Evolutionary conservation across 805 yeast species (phyloP).

Genomic region (Huiozyma naganishii): DNA sequence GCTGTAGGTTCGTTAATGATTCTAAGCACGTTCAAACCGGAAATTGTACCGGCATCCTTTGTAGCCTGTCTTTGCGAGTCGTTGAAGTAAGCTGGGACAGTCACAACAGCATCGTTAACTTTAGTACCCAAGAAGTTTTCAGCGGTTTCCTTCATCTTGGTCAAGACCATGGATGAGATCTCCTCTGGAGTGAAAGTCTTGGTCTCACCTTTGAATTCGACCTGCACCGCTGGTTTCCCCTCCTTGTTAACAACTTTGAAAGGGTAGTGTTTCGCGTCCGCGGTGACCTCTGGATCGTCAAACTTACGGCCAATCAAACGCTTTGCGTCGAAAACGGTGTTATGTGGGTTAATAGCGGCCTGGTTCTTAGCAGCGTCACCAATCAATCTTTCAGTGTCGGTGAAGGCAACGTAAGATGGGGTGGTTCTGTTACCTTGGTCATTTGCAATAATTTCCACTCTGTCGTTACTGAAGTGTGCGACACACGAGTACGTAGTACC

Average conservation of each 20-base stretch:
- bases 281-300: constrained; percentile 65
- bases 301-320: constrained; percentile 89
- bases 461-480: constrained; percentile 84
- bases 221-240: constrained; percentile 74
- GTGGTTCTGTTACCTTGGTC: constrained; percentile 99
- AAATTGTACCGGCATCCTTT: constrained; percentile 94
- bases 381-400: constrained; percentile 83
- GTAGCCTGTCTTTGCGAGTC: constrained; percentile 98
- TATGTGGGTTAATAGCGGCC: constrained; percentile 85
- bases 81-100: constrained; percentile 95
- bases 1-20: constrained; percentile 97
- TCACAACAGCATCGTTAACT: constrained; percentile 85
- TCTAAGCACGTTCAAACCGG: constrained; percentile 89
- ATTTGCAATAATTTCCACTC: constrained; percentile 92
- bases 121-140: constrained; percentile 74
- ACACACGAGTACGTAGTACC: constrained; percentile 94
- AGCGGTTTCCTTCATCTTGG: constrained; percentile 86
- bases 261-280: constrained; percentile 78
- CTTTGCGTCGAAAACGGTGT: constrained; percentile 87
- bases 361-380: constrained; percentile 98
- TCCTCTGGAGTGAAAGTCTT: constrained; percentile 90
- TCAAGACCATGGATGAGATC: constrained; percentile 83
- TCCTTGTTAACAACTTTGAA: constrained; percentile 64
- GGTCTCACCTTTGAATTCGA: constrained; percentile 73
- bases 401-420: constrained; percentile 92